These are phyloP conservation scores for Zygotorulaspora chibaensis DNA, from an alignment of 805 yeast species.

Conservation along the genomic window DNA sequence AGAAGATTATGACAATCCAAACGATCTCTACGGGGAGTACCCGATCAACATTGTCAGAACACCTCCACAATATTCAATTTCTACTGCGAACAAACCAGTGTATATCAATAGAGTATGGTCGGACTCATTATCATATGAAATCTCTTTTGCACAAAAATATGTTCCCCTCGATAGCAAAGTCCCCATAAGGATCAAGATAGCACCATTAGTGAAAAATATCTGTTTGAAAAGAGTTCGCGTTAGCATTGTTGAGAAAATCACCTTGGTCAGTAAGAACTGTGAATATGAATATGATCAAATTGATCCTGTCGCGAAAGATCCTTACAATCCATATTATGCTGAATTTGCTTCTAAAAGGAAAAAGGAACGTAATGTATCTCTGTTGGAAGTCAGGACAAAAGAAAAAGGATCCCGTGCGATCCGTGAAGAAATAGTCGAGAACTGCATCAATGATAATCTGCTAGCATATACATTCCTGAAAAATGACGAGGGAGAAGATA, in stretches of 20 bases:
- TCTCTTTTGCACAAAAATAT: slow-evolving; percentile 66
- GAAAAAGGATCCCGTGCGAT: slow-evolving; percentile 45
- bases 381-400: slow-evolving; percentile 63
- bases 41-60: slow-evolving; percentile 38
- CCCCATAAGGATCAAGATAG: slow-evolving; percentile 59
- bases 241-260: slow-evolving; percentile 61
- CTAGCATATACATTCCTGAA: slow-evolving; percentile 44
- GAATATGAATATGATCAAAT: slow-evolving; percentile 53
- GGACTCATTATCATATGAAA: slow-evolving; percentile 63
- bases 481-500: slow-evolving; percentile 13
- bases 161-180: slow-evolving; percentile 58
- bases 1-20: slow-evolving; percentile 3
- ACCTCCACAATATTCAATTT: slow-evolving; percentile 38
- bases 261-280: slow-evolving; percentile 55
- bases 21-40: slow-evolving; percentile 29
- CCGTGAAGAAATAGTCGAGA: slow-evolving; percentile 53
- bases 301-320: slow-evolving; percentile 31
- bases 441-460: slow-evolving; percentile 57
- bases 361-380: slow-evolving; percentile 51
- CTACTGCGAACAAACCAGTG: slow-evolving; percentile 60
- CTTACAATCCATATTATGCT: slow-evolving; percentile 31
- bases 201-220: slow-evolving; percentile 61
- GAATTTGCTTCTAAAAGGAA: slow-evolving; percentile 31
- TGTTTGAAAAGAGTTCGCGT: slow-evolving; percentile 59
- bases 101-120: slow-evolving; percentile 75